Conservation (phyloP, 73 alveolate species). For the Tetrahymena borealis region DNA sequence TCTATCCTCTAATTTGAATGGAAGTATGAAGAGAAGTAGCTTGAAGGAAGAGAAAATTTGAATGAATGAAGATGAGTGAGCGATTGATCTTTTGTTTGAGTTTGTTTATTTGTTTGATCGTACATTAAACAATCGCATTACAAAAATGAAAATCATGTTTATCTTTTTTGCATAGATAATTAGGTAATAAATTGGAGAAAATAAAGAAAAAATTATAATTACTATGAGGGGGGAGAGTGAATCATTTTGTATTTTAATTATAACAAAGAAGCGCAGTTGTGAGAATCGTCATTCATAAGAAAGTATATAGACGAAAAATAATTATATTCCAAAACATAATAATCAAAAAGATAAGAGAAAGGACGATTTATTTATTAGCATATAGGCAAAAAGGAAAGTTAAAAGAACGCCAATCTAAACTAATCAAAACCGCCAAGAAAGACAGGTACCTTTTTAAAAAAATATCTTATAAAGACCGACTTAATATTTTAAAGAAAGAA, state of each 20-base stretch:
- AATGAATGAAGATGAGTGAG: too few relatives aligned
- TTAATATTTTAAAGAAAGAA: too few relatives aligned
- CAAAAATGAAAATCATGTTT: too few relatives aligned
- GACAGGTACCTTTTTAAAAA: background rate
- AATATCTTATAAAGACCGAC: too few relatives aligned
- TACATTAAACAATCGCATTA: too few relatives aligned
- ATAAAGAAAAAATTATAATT: background rate
- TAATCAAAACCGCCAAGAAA: background rate
- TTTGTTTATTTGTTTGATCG: too few relatives aligned
- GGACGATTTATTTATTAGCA: background rate
- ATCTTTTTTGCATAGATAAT: background rate
- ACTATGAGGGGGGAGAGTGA: background rate
- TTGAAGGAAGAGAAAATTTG: too few relatives aligned
- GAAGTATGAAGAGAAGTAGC: too few relatives aligned
- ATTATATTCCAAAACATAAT: background rate
- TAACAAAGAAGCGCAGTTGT: background rate
- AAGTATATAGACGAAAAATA: background rate
- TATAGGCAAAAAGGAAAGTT: background rate
- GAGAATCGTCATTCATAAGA: constrained; percentile 2
- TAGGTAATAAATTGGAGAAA: background rate
- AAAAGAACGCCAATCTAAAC: background rate
- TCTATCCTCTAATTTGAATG: too few relatives aligned
- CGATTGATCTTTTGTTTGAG: too few relatives aligned
- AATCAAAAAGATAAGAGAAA: background rate
- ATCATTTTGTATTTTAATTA: background rate